Conservation (phyloP, 208 protist genomes). For the Blastocrithidia nonstop region DNA sequence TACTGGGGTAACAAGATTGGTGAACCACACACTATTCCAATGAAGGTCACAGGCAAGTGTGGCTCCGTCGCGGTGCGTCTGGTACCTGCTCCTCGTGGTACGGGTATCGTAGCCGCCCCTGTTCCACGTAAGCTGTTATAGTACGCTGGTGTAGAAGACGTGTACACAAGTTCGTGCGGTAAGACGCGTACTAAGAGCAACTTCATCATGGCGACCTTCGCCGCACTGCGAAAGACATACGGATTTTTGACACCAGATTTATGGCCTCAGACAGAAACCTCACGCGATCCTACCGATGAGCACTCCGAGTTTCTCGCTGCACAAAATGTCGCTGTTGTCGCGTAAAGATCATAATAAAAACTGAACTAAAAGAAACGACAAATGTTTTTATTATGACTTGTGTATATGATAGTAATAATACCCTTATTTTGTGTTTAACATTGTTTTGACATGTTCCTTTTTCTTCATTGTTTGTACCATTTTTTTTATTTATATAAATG, state of each 20-base stretch:
- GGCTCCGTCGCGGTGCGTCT: slow-evolving; percentile 96
- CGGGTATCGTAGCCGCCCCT: slow-evolving; percentile 96
- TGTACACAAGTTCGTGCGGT: slow-evolving; percentile 96
- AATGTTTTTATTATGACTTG: no score
- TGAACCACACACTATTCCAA: slow-evolving; percentile 97
- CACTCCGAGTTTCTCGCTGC: slow-evolving; percentile 74
- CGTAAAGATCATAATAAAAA: no score
- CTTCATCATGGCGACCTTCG: slow-evolving; percentile 99
- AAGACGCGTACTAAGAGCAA: slow-evolving; percentile 98
- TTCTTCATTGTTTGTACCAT: no score
- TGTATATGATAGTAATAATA: no score
- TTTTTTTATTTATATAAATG: no score
- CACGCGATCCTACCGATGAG: slow-evolving; percentile 87
- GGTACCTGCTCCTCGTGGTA: slow-evolving; percentile 98
- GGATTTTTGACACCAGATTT: slow-evolving; percentile 98
- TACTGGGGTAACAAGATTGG: slow-evolving; percentile 99
- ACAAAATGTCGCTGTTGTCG: neutral
- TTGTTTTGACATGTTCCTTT: no score
- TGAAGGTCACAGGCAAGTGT: slow-evolving; percentile 98
- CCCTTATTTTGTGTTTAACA: no score
- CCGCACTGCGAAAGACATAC: slow-evolving; percentile 95
- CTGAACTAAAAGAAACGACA: no score
- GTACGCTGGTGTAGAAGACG: slow-evolving; percentile 97
- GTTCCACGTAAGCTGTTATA: slow-evolving; percentile 97
- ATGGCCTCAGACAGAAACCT: slow-evolving; percentile 87